Conservation (phyloP, 2,329 filamentous ascomycete species). For the Aspergillus sojae region DNA sequence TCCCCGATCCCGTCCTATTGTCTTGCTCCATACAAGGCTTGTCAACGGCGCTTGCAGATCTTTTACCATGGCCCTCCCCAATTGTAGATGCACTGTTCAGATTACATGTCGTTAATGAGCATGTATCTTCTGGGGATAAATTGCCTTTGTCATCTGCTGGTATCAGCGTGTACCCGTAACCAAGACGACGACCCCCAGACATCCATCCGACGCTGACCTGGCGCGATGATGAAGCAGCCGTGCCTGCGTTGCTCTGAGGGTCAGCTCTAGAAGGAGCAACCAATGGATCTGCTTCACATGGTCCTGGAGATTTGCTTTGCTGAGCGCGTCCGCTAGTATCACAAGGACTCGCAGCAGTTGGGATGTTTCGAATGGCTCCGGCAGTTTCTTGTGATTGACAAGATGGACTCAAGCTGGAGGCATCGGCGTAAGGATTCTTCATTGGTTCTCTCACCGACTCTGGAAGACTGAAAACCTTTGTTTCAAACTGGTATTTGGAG, state of each 20-base stretch:
- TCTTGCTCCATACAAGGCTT: not conserved
- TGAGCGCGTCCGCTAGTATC: slow-evolving; percentile 5
- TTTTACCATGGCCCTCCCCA: not conserved
- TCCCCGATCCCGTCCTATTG: slow-evolving; percentile 7
- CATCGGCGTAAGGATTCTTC: not conserved
- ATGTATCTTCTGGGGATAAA: not conserved
- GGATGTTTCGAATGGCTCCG: not conserved
- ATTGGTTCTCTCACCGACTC: not conserved
- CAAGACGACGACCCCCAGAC: slow-evolving; percentile 42
- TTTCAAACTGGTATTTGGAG: slow-evolving; percentile 9
- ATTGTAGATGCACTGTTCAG: slow-evolving; percentile 1
- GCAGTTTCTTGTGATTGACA: slow-evolving; percentile 2
- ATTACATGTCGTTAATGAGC: not conserved
- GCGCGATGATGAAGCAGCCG: slow-evolving; percentile 24
- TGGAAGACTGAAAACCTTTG: slow-evolving; percentile 3
- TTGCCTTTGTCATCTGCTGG: slow-evolving; percentile 23
- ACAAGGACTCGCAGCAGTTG: slow-evolving; percentile 5
- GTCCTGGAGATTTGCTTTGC: slow-evolving; percentile 36
- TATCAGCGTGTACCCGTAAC: slow-evolving; percentile 44
- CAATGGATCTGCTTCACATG: slow-evolving; percentile 27
- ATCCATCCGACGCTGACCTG: slow-evolving; percentile 47
- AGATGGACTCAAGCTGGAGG: not conserved
- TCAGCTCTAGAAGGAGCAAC: slow-evolving; percentile 5
- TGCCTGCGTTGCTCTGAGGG: not conserved
- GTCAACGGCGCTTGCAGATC: not conserved